These are phyloP conservation scores for Tarenaya hassleriana DNA, from an alignment of 345 rosid genomes.

Conservation along the genomic window DNA sequence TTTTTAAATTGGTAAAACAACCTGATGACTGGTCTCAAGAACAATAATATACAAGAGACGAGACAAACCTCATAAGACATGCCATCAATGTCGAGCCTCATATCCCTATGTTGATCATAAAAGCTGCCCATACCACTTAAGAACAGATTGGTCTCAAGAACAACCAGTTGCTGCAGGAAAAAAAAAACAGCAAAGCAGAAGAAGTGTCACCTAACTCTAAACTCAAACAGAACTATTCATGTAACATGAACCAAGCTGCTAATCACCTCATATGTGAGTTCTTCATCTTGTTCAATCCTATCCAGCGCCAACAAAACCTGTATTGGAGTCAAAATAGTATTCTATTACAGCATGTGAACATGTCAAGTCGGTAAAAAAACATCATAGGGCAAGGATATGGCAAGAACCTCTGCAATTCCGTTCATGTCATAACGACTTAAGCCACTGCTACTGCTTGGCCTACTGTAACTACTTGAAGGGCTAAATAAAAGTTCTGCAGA, in stretches of 20 bases:
- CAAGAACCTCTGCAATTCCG: slow-evolving; percentile 84
- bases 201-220: slow-evolving; percentile 6
- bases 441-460: slow-evolving; percentile 27
- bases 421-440: slow-evolving; percentile 58
- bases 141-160: slow-evolving; percentile 70
- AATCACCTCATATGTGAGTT: slow-evolving; percentile 68
- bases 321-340: slow-evolving; percentile 2
- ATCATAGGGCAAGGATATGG: slow-evolving; percentile 9
- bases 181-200: slow-evolving; percentile 1
- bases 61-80: slow-evolving; percentile 92
- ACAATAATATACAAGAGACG: not conserved
- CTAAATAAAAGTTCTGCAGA: slow-evolving; percentile 25
- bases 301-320: slow-evolving; percentile 80
- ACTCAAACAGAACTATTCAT: slow-evolving; percentile 16
- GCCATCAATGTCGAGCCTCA: slow-evolving; percentile 96
- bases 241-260: not conserved
- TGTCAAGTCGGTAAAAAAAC: not conserved
- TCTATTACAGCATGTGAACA: not conserved
- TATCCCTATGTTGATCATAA: slow-evolving; percentile 81
- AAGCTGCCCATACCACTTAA: slow-evolving; percentile 52
- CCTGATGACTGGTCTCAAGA: too few species aligned
- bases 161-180: slow-evolving; percentile 72
- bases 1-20: too few species aligned
- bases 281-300: slow-evolving; percentile 83
- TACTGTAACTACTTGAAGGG: slow-evolving; percentile 25